Conservation (phyloP, 139 green algal species). For the Chlamydomonas asymmetrica region DNA sequence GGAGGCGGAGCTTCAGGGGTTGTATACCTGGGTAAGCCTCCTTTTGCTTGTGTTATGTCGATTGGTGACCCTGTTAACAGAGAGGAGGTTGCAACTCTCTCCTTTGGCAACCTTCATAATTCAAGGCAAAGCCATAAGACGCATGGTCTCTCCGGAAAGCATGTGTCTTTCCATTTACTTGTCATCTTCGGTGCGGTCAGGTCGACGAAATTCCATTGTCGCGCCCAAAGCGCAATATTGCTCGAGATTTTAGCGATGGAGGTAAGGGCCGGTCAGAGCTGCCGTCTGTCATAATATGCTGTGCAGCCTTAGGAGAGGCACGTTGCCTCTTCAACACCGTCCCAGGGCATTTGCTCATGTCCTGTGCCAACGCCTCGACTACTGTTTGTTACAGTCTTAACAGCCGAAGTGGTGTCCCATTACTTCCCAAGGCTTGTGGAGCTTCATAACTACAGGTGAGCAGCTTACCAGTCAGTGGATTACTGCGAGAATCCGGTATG, state of each 20-base stretch:
- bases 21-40: slow-evolving; percentile 83
- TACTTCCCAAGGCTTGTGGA: slow-evolving; percentile 88
- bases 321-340: too few species aligned
- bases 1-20: slow-evolving; percentile 75
- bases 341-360: too few species aligned
- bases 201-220: slow-evolving; percentile 92
- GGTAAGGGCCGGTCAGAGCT: slow-evolving; percentile 45
- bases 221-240: slow-evolving; percentile 86
- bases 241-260: slow-evolving; percentile 91
- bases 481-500: too few species aligned
- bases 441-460: slow-evolving; percentile 94
- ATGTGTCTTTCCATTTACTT: not conserved
- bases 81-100: not conserved
- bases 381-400: slow-evolving; percentile 68
- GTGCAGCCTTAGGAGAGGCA: too few species aligned
- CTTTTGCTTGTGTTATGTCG: not conserved
- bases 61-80: not conserved
- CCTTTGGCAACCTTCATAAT: too few species aligned
- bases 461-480: not conserved
- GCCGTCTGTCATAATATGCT: not conserved
- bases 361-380: too few species aligned
- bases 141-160: not conserved
- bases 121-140: not conserved
- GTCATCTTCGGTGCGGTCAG: slow-evolving; percentile 24
- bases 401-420: slow-evolving; percentile 84